phyloP scores from a whole-genome alignment of 2,329 filamentous ascomycete genomes.

The Seiridium unicorne region DNA sequence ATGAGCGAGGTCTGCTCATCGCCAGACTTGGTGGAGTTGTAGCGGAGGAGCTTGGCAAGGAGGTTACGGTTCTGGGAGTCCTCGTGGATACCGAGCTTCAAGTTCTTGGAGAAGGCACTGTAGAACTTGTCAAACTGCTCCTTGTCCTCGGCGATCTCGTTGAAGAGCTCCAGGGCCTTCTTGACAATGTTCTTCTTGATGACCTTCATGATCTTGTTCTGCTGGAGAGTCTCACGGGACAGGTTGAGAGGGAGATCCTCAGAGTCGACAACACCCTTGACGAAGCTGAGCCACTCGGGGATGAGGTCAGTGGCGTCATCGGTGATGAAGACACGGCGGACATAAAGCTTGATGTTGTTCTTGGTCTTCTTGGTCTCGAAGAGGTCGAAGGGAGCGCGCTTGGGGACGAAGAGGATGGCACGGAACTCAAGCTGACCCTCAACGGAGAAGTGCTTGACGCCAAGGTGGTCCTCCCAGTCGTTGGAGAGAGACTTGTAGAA shows the following conservation, averaged over 20 bases:
- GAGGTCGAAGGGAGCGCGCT: constrained; percentile 98
- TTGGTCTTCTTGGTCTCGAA: constrained; percentile 99
- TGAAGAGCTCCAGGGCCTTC: constrained; percentile 99
- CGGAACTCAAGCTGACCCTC: constrained; percentile 99
- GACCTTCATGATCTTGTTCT: constrained; percentile 99
- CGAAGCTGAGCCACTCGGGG: constrained; percentile 97
- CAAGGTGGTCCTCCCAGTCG: constrained; percentile 99
- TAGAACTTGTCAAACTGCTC: constrained; percentile 99
- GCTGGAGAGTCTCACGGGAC: constrained; percentile 99
- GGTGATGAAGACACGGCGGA: constrained; percentile 99
- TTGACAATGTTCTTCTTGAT: constrained; percentile 99
- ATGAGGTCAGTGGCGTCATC: constrained; percentile 99
- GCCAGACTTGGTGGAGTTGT: constrained; percentile 98
- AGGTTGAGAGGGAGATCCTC: constrained; percentile 99
- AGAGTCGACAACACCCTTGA: constrained; percentile 99
- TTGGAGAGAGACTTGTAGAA: constrained; percentile 99
- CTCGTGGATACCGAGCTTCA: constrained; percentile 99
- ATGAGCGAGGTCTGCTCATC: constrained; percentile 91
- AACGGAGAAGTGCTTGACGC: constrained; percentile 99
- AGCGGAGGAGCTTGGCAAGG: constrained; percentile 98
- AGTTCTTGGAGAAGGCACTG: constrained; percentile 98
- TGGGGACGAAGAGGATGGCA: constrained; percentile 98
- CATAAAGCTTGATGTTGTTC: constrained; percentile 99
- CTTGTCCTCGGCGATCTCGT: constrained; percentile 98
- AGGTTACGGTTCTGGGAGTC: constrained; percentile 92